Base-by-base conservation (phyloP, 1,284 basidiomycete genomes). In the Leccinum proximum region DNA sequence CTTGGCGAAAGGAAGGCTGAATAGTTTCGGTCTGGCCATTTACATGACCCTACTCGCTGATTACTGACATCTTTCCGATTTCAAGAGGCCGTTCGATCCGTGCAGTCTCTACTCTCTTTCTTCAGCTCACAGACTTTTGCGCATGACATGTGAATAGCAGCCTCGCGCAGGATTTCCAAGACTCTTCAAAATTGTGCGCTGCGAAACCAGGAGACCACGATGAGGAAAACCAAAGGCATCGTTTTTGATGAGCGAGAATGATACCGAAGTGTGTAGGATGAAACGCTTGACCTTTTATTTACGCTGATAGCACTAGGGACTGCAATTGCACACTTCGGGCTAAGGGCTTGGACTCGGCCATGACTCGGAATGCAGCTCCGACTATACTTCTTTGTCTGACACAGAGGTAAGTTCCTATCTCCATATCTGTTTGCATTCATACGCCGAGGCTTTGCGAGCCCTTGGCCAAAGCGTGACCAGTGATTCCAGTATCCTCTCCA, bases 301-400 rank as follows among this genome's bases (percentile, higher is more conserved):
- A 30, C 4, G 37, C 64, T 74, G 22, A 74, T 50, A 30, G 26
- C 6, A 65, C 5, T 26, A 91, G 85, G 90, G 92, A 76, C 83
- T 91, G 33, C 80, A 80, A 33, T 71, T 93, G 33, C 93, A 92
- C 73, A 75, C 79, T 38, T 79, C 82, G 14, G 87, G 87, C 11
- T 74, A n/a, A n/a, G n/a, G n/a, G n/a, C n/a, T n/a, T 93, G 45
- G 93, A 96, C n/a, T 88, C 90, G 4, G 91, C 94, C 0, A 87
- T 84, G n/a, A 35, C 33, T 35, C 33, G 33, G 33, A 91, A 87
- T 70, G 89, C 91, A 2, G 93, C 94, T 0, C 88, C 90, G 72
- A 89, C 91, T 0, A 94, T 98, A 61, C 85, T 96, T 22, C 75
- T 87, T 9, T 97, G 94, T 77, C 80, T 98, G 50, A 90, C 94